phyloP scores from a whole-genome alignment of 2,329 filamentous ascomycete species.

The Colletotrichum abscissum region DNA sequence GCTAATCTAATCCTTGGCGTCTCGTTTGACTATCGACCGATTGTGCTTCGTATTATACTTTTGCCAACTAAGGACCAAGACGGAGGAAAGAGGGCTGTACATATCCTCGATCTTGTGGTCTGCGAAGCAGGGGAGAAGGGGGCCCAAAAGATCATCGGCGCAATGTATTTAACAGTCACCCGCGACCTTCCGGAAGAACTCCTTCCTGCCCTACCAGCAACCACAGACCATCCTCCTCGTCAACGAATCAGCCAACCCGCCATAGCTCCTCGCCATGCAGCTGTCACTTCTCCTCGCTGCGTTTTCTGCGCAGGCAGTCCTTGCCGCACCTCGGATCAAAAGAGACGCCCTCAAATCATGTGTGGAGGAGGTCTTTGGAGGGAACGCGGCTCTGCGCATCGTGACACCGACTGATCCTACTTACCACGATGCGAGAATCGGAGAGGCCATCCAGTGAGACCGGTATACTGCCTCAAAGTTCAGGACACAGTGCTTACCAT shows the following conservation, averaged over 20 bases:
- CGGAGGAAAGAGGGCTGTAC: background rate
- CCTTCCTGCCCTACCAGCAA: slow-evolving; percentile 2
- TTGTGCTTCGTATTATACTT: background rate
- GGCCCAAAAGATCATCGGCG: slow-evolving; percentile 27
- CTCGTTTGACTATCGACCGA: background rate
- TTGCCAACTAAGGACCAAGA: background rate
- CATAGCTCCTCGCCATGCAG: background rate
- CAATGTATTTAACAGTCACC: slow-evolving; percentile 38
- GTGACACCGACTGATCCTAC: slow-evolving; percentile 11
- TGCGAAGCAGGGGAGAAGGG: background rate
- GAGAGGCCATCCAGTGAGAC: background rate
- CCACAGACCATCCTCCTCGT: background rate
- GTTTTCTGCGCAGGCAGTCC: background rate
- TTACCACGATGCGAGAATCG: slow-evolving; percentile 8
- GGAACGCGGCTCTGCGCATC: slow-evolving; percentile 10
- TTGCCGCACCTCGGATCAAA: background rate
- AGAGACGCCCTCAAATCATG: background rate
- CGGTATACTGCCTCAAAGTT: background rate
- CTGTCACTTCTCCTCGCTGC: background rate
- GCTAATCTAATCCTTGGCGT: background rate
- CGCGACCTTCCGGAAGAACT: slow-evolving; percentile 38
- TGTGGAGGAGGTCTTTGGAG: slow-evolving; percentile 11
- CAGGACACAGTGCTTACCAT: background rate
- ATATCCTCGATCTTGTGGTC: background rate
- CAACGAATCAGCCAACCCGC: background rate